A percentile compares a stretch with the other conserved stretches of the same genome.
phyloP scores from a whole-genome alignment of 305 asterid species.

The Nicotiana rustica region DNA sequence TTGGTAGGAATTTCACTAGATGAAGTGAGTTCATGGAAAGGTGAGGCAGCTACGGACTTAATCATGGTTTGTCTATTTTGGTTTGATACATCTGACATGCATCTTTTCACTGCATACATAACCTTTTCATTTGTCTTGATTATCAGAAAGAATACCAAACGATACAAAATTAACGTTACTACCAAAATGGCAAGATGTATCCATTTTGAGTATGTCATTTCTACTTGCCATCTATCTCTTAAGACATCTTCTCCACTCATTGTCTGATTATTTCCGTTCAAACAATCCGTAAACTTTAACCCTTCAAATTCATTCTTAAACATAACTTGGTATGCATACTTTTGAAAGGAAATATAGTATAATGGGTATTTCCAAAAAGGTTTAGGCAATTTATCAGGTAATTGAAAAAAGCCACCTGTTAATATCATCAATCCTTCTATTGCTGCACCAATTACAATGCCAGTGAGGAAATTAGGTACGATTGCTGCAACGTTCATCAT shows the following conservation, averaged over 20 bases:
- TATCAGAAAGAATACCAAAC: conserved; percentile 10
- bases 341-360: too few species aligned
- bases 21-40: not conserved
- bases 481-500: too few species aligned
- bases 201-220: not conserved
- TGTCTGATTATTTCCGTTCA: not conserved
- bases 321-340: too few species aligned
- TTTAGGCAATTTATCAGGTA: too few species aligned
- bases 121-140: conserved; percentile 27
- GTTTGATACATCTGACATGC: not conserved
- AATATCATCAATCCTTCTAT: too few species aligned
- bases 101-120: not conserved
- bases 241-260: conserved; percentile 32
- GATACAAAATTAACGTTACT: conserved; percentile 25
- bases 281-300: not conserved
- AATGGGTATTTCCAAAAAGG: too few species aligned
- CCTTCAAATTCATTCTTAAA: too few species aligned
- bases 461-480: too few species aligned
- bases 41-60: not conserved
- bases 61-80: not conserved
- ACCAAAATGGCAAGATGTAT: conserved; percentile 23
- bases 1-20: too few species aligned
- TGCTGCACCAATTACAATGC: too few species aligned
- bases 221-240: conserved; percentile 34
- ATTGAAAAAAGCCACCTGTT: too few species aligned